Conservation (phyloP, 345 rosid species). For the Boechera divaricarpa region DNA sequence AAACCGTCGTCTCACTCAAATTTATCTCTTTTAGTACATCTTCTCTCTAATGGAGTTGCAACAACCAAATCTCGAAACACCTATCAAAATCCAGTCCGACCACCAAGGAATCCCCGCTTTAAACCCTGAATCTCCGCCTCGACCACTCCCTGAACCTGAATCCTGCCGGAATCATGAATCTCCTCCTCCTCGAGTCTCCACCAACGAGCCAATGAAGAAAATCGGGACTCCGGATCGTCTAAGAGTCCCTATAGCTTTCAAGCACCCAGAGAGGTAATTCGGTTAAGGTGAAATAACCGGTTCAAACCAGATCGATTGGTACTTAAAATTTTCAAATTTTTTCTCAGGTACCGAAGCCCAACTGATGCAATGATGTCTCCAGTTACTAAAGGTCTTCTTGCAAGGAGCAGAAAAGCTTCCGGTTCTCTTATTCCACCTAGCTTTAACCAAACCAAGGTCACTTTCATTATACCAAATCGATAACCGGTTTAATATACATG, state of each 20-base stretch:
- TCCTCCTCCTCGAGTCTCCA: constrained; percentile 40
- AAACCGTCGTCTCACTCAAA: not conserved
- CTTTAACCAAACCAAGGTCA: constrained; percentile 60
- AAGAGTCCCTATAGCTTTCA: constrained; percentile 71
- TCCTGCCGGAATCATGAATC: constrained; percentile 29
- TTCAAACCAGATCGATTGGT: not conserved
- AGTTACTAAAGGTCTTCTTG: constrained; percentile 77
- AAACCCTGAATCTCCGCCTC: constrained; percentile 43
- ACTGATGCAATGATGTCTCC: constrained; percentile 92
- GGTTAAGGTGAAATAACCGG: constrained; percentile 5
- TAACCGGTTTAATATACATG: constrained; percentile 12
- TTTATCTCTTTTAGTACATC: constrained; percentile 39
- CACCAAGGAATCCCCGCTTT: constrained; percentile 24
- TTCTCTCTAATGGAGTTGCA: constrained; percentile 48
- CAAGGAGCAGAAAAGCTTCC: constrained; percentile 63
- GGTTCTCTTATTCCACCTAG: constrained; percentile 69
- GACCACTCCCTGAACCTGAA: not conserved
- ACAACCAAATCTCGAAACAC: constrained; percentile 42
- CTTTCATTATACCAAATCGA: not conserved
- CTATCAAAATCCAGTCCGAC: constrained; percentile 32
- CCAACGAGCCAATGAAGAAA: constrained; percentile 56
- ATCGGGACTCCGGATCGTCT: constrained; percentile 68
- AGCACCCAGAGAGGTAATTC: constrained; percentile 70
- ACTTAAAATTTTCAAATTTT: not conserved
- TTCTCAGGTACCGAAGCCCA: constrained; percentile 75